Evolutionary conservation across 2,329 filamentous ascomycete genomes (phyloP), one percentile per base, ranked within the genome.

Genomic region (Alternaria tenuissima): DNA sequence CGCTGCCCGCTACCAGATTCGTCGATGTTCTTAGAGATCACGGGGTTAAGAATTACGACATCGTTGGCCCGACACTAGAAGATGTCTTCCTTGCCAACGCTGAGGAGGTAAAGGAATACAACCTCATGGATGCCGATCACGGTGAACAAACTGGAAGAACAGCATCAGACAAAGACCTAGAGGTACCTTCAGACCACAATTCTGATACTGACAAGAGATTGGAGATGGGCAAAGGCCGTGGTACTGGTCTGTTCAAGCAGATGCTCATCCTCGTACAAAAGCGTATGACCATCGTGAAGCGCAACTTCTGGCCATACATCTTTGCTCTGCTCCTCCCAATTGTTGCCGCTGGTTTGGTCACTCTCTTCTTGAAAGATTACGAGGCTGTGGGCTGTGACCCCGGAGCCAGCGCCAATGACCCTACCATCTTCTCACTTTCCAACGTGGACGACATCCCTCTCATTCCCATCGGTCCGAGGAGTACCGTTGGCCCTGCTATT

Each of bases 1-100:
- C 93, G 1, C 81, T 83, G 18, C 83, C 90, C 46, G 92, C 92
- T 0, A 91, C 92, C 0, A 79, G 84, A 4, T 89, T 94, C 46
- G 91, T 96, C 63, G 84, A 85, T 48, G 78, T 84, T 9, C 82
- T 97, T 1, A 91, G 96, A 74, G 79, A 82, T 1, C 81, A 84
- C 1, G 87, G 88, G 0, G 84, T 96, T 41, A 83, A 84, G 16
- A 91, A 96, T 59, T 97, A 96, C 75, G 89, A 93, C 59, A 91
- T 97, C 66, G 91, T 91, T 16, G 93, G 93, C 0, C 94, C 94
- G 0, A 96, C 92, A 0, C 93, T 97, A 41, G 94, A 97, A 75
- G 93, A 97, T 67, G 93, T 97, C 0, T 97, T 97, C 77, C 81
- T 97, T 24, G 89, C 92, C 65, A 84, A 97, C 39, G 92, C 93